These are phyloP conservation scores for Phaseolus lunatus DNA, from an alignment of 306 rosid species.

Conservation along the genomic window DNA sequence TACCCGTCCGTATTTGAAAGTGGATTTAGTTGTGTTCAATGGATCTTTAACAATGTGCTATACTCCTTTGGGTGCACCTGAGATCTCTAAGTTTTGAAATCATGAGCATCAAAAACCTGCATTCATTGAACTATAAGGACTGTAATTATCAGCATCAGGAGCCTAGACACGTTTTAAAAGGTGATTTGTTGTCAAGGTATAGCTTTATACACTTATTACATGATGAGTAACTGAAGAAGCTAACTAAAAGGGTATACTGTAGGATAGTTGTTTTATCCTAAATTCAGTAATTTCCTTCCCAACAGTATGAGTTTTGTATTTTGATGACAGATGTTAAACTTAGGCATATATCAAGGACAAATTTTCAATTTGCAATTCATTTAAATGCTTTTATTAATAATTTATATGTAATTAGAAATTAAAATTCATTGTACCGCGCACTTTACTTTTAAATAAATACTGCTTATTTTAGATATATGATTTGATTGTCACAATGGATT, in stretches of 20 bases:
- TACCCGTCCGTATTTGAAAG: neutral
- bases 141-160: neutral
- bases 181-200: constrained; percentile 2
- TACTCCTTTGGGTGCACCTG: neutral
- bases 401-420: constrained; percentile 9
- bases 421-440: constrained; percentile 8
- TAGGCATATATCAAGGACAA: neutral
- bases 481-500: neutral
- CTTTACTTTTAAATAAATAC: neutral
- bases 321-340: neutral
- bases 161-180: neutral
- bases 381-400: constrained; percentile 10
- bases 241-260: constrained; percentile 9
- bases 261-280: neutral
- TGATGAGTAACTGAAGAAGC: neutral
- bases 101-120: no score
- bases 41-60: neutral
- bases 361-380: constrained; percentile 10
- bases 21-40: neutral
- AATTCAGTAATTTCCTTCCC: neutral
- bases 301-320: neutral
- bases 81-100: neutral
- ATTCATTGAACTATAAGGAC: no score
- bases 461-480: neutral
- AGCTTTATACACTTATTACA: neutral